Evolutionary conservation across 345 rosid genomes (phyloP).

Genomic region (Pseudoturritis turrita): DNA sequence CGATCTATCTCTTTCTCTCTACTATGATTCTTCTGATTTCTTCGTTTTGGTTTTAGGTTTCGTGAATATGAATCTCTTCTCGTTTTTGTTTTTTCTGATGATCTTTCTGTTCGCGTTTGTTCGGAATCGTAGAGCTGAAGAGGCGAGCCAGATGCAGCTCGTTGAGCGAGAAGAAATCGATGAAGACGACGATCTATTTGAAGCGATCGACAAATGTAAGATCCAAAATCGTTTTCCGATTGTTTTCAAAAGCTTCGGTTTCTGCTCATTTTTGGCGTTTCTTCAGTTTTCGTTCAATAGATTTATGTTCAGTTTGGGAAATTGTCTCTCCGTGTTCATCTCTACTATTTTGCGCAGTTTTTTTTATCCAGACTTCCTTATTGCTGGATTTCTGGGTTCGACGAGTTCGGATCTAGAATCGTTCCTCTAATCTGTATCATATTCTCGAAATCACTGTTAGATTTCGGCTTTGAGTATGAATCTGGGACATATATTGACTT

Average conservation of each 20-base stretch:
- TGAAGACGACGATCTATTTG: conserved; percentile 70
- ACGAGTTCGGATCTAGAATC: not conserved
- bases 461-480: not conserved
- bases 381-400: not conserved
- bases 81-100: not conserved
- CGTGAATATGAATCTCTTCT: not conserved
- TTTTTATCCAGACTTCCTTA: not conserved
- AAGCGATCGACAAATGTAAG: conserved; percentile 70
- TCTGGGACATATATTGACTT: not conserved
- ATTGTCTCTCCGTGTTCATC: not conserved
- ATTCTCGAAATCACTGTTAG: not conserved
- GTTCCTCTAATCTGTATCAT: not conserved
- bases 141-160: conserved; percentile 62
- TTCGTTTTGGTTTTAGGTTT: not conserved
- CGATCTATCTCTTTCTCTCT: not conserved
- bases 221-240: not conserved
- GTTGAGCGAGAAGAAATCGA: conserved; percentile 64
- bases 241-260: not conserved
- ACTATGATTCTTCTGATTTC: conserved; percentile 1
- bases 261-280: not conserved
- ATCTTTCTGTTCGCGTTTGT: not conserved
- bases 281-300: not conserved
- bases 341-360: not conserved
- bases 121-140: conserved; percentile 54
- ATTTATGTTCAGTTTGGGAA: not conserved